Evolutionary conservation across 2,329 filamentous ascomycete species (phyloP).

Genomic region (Colletotrichum brevisporum): DNA sequence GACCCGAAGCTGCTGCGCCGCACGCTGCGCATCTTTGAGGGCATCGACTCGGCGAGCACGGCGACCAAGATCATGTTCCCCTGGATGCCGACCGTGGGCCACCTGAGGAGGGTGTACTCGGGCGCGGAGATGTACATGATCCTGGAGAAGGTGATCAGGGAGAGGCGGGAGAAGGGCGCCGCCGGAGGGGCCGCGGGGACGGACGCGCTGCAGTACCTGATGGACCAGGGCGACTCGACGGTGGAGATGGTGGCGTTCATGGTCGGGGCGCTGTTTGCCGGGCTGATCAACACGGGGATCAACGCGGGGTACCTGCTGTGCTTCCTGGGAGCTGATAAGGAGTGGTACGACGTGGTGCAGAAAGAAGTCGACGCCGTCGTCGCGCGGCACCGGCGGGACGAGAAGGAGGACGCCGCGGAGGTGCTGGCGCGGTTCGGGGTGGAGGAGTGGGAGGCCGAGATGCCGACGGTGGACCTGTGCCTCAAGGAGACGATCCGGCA

Average conservation of each 20-base stretch:
- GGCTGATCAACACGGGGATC: conserved; percentile 70
- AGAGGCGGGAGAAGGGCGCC: conserved; percentile 57
- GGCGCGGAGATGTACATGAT: conserved; percentile 64
- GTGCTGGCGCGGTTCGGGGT: conserved; percentile 60
- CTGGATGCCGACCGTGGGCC: conserved; percentile 60
- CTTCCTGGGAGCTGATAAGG: conserved; percentile 61
- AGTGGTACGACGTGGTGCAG: conserved; percentile 61
- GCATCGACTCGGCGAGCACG: conserved; percentile 59
- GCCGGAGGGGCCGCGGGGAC: conserved; percentile 52
- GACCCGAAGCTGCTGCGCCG: conserved; percentile 57
- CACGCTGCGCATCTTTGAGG: conserved; percentile 60
- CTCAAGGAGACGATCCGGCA: conserved; percentile 69
- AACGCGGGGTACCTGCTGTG: conserved; percentile 67
- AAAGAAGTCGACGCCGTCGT: conserved; percentile 63
- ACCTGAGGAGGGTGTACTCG: conserved; percentile 59
- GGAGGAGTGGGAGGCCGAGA: conserved; percentile 69
- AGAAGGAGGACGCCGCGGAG: conserved; percentile 50
- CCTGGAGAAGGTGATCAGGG: conserved; percentile 62
- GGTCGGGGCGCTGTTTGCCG: conserved; percentile 68
- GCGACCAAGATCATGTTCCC: conserved; percentile 66
- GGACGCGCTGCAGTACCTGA: conserved; percentile 67
- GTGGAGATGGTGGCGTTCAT: conserved; percentile 62
- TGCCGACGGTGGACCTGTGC: conserved; percentile 65
- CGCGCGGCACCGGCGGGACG: conserved; percentile 54
- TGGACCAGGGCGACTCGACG: conserved; percentile 65